Evolutionary conservation across 192 early-diverging fungal species (phyloP).

Genomic region (Ambispora gerdemannii): DNA sequence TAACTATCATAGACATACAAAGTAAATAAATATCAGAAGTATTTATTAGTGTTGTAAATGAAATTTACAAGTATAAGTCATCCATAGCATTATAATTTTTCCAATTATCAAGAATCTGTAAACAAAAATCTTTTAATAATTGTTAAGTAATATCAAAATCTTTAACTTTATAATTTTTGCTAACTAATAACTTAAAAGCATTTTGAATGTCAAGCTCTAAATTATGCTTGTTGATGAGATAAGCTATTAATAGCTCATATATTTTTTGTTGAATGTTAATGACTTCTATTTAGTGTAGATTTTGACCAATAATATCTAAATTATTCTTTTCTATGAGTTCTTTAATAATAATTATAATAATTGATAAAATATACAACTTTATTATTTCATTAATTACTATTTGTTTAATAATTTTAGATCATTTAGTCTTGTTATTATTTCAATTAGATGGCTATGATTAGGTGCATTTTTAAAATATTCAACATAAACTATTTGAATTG

Average conservation of each 20-base stretch:
- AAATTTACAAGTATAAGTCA: conserved; percentile 31
- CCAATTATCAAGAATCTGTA: conserved; percentile 5
- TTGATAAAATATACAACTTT: neutral
- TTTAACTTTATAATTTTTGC: no score
- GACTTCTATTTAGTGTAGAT: conserved; percentile 9
- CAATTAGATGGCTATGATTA: neutral
- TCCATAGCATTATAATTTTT: conserved; percentile 7
- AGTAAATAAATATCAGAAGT: conserved; percentile 25
- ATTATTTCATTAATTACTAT: conserved; percentile 1
- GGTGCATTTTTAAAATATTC: conserved; percentile 8
- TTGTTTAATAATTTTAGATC: neutral
- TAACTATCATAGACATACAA: conserved; percentile 26
- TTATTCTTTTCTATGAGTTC: neutral
- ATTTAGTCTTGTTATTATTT: neutral
- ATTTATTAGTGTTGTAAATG: conserved; percentile 27
- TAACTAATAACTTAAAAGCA: neutral
- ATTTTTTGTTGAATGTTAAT: conserved; percentile 12
- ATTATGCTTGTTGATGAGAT: neutral
- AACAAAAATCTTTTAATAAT: conserved; percentile 6
- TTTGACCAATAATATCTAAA: neutral
- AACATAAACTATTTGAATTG: neutral
- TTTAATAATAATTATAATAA: neutral
- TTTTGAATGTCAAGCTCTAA: conserved; percentile 4
- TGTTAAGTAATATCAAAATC: no score
- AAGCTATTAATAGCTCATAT: neutral